Base-by-base conservation (phyloP, 2,329 filamentous ascomycete species). In the Zelopaecilomyces penicillatus region DNA sequence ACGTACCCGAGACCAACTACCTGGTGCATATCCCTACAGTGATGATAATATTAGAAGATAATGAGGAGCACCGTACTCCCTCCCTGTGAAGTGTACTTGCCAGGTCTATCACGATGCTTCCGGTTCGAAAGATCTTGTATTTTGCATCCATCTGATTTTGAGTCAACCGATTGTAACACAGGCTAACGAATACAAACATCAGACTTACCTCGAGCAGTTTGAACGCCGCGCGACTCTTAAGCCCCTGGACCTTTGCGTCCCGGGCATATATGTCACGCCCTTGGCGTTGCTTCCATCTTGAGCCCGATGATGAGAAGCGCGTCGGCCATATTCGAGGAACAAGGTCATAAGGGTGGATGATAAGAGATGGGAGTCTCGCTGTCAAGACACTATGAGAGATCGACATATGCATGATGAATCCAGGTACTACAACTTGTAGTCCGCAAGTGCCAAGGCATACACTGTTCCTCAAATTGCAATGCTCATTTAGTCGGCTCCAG, bases 191-290 rank as follows among this genome's bases (percentile, higher is more conserved):
- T 5, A 41, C 8, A 28, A 5, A 6, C 6, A 55, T 4, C 9
- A 5, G 29, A 8, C 57, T 30, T 60, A 88, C 88, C 73, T 96
- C 86, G 12, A 96, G 66, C 7, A 98, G 71, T 65, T 98, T 98
- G 65, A 93, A 96, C 0, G 90, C 93, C 28, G 93, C 93, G 50
- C 93, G 80, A 56, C 88, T 94, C 65, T 91, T 96, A 46, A 96
- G 68, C 0, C 83, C 83, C 53, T 85, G 76, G 2, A 94, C 80
- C 57, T 81, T 85, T 38, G 93, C 90, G 55, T 85, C 79, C 45
- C 78, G 78, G 0, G 84, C 78, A 61, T 81, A 95, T 12, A 65
- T 66, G 66, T 98, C 93, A 35, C 66, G 75, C 34, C 70, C 70
- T 59, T 96, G 90, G 19, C 93, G 83, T 42, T 76, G 74, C 62